Evolutionary conservation across 2,329 filamentous ascomycete genomes (phyloP).

Genomic region (Pseudogymnoascus sp.): DNA sequence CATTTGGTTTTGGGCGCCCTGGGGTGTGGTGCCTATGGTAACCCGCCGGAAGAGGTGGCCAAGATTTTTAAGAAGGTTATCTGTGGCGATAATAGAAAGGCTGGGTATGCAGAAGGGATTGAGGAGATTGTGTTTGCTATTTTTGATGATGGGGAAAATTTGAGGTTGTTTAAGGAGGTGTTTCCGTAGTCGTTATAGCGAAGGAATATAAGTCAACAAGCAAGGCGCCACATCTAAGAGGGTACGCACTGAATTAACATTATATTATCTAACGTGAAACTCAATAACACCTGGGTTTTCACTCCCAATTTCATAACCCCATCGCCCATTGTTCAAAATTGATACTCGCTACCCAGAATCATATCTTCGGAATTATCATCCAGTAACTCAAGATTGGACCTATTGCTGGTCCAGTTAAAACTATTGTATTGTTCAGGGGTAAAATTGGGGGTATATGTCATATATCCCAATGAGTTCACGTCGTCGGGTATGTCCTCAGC

Average conservation of each 20-base stretch:
- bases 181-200: constrained; percentile 20
- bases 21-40: constrained; percentile 59
- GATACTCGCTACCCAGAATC: not conserved
- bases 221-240: not conserved
- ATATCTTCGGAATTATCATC: not conserved
- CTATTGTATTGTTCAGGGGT: not conserved
- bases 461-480: not conserved
- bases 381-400: not conserved
- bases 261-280: not conserved
- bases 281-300: not conserved
- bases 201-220: not conserved
- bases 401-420: not conserved
- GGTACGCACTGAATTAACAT: not conserved
- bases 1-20: constrained; percentile 58
- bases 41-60: constrained; percentile 55
- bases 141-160: constrained; percentile 42
- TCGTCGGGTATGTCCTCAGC: not conserved
- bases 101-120: constrained; percentile 52
- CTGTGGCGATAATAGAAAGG: constrained; percentile 55
- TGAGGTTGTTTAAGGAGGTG: constrained; percentile 38
- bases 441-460: not conserved
- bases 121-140: constrained; percentile 56
- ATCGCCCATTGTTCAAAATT: not conserved
- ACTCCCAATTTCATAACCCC: not conserved
- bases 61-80: constrained; percentile 48